A percentile compares a stretch with the other conserved stretches of the same genome.
Evolutionary conservation across 2,329 filamentous ascomycete species (phyloP).

Genomic region (Colletotrichum melonis): DNA sequence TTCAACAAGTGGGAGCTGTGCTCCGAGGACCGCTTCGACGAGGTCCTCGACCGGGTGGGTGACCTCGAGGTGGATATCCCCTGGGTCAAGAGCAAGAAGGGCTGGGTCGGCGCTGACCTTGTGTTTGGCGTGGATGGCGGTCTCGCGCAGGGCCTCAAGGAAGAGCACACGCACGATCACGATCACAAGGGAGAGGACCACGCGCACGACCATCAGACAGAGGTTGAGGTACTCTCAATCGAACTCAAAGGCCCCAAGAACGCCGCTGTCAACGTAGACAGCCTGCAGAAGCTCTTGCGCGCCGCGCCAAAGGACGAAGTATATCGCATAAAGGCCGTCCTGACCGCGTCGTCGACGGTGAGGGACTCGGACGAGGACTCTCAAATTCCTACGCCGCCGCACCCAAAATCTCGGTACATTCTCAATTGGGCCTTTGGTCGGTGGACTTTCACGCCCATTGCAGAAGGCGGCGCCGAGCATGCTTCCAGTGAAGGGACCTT

Average conservation of each 20-base stretch:
- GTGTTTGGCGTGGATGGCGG: conserved; percentile 91
- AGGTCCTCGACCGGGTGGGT: conserved; percentile 81
- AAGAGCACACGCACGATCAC: conserved; percentile 51
- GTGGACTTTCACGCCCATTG: conserved; percentile 84
- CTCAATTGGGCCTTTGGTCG: conserved; percentile 98
- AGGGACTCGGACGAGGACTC: conserved; percentile 63
- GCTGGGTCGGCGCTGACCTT: conserved; percentile 81
- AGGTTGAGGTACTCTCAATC: conserved; percentile 93
- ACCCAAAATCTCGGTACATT: conserved; percentile 73
- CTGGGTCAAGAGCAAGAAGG: conserved; percentile 86
- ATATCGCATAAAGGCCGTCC: conserved; percentile 88
- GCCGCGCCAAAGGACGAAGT: conserved; percentile 90
- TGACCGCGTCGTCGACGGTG: conserved; percentile 60
- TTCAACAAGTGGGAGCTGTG: conserved; percentile 93
- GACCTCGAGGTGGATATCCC: conserved; percentile 85
- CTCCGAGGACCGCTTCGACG: conserved; percentile 79
- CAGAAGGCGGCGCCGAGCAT: conserved; percentile 58
- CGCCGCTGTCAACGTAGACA: conserved; percentile 64
- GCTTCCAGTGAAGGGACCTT: conserved; percentile 64
- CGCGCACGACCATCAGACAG: conserved; percentile 75
- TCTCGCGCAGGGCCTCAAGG: conserved; percentile 69
- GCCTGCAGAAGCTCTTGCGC: conserved; percentile 75
- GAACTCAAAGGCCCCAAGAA: conserved; percentile 63
- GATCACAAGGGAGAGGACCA: conserved; percentile 47
- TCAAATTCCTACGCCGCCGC: conserved; percentile 44